Percentiles rank a stretch among this genome's conserved stretches.
These are phyloP conservation scores for Parafenestella ontariensis DNA, from an alignment of 2,329 filamentous ascomycete species.

Conservation along the genomic window DNA sequence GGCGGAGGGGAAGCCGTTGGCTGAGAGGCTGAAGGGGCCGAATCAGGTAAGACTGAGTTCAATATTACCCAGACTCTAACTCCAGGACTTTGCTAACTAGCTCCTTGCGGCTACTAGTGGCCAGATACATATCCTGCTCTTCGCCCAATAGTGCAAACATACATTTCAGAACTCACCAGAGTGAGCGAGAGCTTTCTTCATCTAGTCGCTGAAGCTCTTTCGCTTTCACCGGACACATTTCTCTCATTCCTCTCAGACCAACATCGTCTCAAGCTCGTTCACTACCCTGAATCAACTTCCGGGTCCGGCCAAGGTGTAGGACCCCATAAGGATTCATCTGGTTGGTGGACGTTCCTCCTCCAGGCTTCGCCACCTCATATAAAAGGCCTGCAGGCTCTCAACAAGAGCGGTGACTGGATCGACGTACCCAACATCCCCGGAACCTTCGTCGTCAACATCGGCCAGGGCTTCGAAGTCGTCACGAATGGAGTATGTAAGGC, in stretches of 20 bases:
- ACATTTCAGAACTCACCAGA: conserved; percentile 7
- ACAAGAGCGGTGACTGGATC: conserved; percentile 58
- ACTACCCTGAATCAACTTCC: conserved; percentile 52
- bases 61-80: background rate
- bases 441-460: conserved; percentile 66
- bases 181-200: conserved; percentile 7
- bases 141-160: conserved; percentile 6
- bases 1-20: conserved; percentile 2
- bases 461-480: conserved; percentile 65
- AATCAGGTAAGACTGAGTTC: conserved; percentile 4
- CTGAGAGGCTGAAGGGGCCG: conserved; percentile 8
- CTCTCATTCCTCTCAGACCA: conserved; percentile 45
- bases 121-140: conserved; percentile 2
- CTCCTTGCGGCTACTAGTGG: conserved; percentile 1
- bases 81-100: background rate
- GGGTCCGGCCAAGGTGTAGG: conserved; percentile 62
- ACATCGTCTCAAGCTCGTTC: conserved; percentile 66
- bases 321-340: conserved; percentile 68
- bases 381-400: conserved; percentile 61
- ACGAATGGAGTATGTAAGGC: conserved; percentile 63
- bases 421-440: conserved; percentile 56
- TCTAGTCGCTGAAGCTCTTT: conserved; percentile 13
- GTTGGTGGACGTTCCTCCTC: conserved; percentile 70
- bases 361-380: conserved; percentile 61
- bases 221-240: conserved; percentile 1